These are phyloP conservation scores for Pyrenochaeta sp. DNA, from an alignment of 2,329 filamentous ascomycete genomes.

Conservation along the genomic window DNA sequence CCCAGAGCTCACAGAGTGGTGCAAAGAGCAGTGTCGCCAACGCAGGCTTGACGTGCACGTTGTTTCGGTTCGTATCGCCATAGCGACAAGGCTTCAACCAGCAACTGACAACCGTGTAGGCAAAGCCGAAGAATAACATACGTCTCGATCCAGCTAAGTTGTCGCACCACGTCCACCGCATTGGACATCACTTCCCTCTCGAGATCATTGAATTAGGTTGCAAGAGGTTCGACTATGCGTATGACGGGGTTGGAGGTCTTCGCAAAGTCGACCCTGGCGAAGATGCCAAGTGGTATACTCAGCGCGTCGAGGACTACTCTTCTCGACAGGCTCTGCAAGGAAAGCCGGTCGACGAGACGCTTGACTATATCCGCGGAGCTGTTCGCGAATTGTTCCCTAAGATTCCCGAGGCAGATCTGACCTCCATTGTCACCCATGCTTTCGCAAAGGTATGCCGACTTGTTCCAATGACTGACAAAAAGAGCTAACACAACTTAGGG, in stretches of 20 bases:
- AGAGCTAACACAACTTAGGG: slow-evolving; percentile 50
- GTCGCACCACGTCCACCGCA: slow-evolving; percentile 66
- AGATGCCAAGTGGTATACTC: slow-evolving; percentile 40
- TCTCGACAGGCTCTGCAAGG: slow-evolving; percentile 33
- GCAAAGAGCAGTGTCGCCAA: slow-evolving; percentile 65
- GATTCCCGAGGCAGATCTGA: slow-evolving; percentile 65
- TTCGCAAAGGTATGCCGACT: slow-evolving; percentile 61
- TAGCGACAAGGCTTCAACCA: not conserved
- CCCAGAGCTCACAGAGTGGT: slow-evolving; percentile 63
- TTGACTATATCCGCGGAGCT: slow-evolving; percentile 64
- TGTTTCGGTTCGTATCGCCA: slow-evolving; percentile 63
- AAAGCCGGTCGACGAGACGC: slow-evolving; percentile 52
- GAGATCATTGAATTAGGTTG: slow-evolving; percentile 66
- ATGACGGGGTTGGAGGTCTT: slow-evolving; percentile 28
- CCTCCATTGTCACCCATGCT: slow-evolving; percentile 65
- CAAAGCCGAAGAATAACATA: slow-evolving; percentile 56
- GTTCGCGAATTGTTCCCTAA: slow-evolving; percentile 69
- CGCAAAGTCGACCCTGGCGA: slow-evolving; percentile 26
- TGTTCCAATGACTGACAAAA: not conserved
- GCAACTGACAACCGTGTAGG: slow-evolving; percentile 31
- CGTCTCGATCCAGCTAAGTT: slow-evolving; percentile 60
- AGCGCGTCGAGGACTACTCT: slow-evolving; percentile 45
- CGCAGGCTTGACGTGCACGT: slow-evolving; percentile 62
- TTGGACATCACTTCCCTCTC: slow-evolving; percentile 69
- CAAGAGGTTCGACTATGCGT: slow-evolving; percentile 53